phyloP scores from a whole-genome alignment of 2,329 filamentous ascomycete species.

The Alternaria infectoria region DNA sequence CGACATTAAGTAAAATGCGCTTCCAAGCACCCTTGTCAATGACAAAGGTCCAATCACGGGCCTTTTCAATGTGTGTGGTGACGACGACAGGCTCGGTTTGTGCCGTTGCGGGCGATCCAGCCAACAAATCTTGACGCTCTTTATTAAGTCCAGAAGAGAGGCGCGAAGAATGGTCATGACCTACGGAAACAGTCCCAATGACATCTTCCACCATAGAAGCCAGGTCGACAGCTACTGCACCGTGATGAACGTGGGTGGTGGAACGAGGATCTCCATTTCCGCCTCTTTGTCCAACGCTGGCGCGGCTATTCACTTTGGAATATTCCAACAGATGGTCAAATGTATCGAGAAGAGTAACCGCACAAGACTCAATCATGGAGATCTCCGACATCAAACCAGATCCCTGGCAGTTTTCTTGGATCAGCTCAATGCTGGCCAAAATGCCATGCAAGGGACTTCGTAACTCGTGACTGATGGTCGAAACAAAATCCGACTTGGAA shows the following conservation, averaged over 20 bases:
- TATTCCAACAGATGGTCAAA: slow-evolving; percentile 35
- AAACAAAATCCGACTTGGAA: slow-evolving; percentile 59
- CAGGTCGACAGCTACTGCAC: background rate
- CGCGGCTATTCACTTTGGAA: slow-evolving; percentile 24
- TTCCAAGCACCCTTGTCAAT: slow-evolving; percentile 18
- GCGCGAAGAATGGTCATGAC: slow-evolving; percentile 6
- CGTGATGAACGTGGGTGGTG: no score
- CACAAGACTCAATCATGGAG: slow-evolving; percentile 56
- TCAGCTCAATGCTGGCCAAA: slow-evolving; percentile 54
- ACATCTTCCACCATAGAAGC: slow-evolving; percentile 9
- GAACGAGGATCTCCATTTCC: background rate
- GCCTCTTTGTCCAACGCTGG: background rate
- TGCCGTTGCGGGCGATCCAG: no score
- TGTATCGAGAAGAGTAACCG: slow-evolving; percentile 55
- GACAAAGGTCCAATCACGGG: slow-evolving; percentile 6
- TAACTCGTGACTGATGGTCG: slow-evolving; percentile 59
- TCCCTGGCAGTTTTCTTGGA: slow-evolving; percentile 51
- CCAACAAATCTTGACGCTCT: background rate
- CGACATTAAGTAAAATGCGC: slow-evolving; percentile 28
- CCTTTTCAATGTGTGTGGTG: slow-evolving; percentile 9
- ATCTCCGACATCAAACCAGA: slow-evolving; percentile 50
- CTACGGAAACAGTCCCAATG: slow-evolving; percentile 9
- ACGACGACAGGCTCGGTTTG: background rate
- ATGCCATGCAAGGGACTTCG: slow-evolving; percentile 50
- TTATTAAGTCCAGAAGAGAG: background rate